These are phyloP conservation scores for Podospora pseudopauciseta DNA, from an alignment of 495 filamentous ascomycete species.

Conservation along the genomic window DNA sequence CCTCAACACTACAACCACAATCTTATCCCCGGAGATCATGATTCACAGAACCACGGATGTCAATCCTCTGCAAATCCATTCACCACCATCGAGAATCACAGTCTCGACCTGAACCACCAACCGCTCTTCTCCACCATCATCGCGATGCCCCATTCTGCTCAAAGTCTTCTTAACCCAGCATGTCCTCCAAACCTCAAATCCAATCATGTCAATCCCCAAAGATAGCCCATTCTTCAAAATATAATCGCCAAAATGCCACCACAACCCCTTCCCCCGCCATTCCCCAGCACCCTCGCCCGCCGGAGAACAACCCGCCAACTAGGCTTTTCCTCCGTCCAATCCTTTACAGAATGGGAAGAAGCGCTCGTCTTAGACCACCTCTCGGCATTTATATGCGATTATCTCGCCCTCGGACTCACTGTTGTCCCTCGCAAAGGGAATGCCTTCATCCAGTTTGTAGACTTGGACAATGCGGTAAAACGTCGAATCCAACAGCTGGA, in stretches of 20 bases:
- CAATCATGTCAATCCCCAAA: too few species aligned
- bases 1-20: neutral
- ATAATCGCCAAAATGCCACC: neutral
- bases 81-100: neutral
- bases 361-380: conserved; percentile 15
- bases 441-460: conserved; percentile 9
- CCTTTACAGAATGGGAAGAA: conserved; percentile 13
- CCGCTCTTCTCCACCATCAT: neutral
- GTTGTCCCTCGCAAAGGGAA: conserved; percentile 1
- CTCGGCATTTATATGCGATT: conserved; percentile 18
- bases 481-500: conserved; percentile 7
- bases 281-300: neutral
- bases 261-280: neutral
- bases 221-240: neutral
- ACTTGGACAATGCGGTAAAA: conserved; percentile 8
- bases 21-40: neutral
- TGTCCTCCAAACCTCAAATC: neutral
- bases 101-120: neutral
- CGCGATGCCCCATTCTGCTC: neutral
- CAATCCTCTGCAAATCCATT: neutral
- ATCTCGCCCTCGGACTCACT: conserved; percentile 9
- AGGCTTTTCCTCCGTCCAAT: neutral
- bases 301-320: conserved; percentile 6
- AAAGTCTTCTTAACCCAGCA: neutral
- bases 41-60: neutral